Percentiles rank a stretch among this genome's conserved stretches.
Conservation (phyloP, 202 grass and related monocot genomes). For the Schoenoplectus triqueter region DNA sequence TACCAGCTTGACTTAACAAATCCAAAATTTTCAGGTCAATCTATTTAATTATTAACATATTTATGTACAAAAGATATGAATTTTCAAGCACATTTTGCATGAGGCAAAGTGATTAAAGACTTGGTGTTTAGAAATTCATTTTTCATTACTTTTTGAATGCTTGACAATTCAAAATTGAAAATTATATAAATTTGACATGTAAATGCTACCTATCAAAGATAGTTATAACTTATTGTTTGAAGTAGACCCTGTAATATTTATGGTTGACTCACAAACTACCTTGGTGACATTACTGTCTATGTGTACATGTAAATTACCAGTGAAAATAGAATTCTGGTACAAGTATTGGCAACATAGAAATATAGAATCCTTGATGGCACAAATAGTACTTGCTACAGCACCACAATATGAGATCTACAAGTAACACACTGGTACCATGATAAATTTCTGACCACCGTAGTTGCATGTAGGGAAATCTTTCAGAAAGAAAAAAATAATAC, state of each 20-base stretch:
- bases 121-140: background rate
- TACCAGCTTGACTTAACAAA: too few relatives aligned
- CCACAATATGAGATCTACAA: background rate
- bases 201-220: background rate
- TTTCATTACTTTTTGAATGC: background rate
- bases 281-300: background rate
- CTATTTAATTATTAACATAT: too few relatives aligned
- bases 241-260: background rate
- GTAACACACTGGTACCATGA: background rate
- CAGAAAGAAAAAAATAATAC: background rate
- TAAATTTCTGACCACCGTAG: constrained; percentile 5
- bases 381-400: background rate
- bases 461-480: background rate
- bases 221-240: background rate
- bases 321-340: background rate
- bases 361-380: background rate
- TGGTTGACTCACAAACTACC: background rate
- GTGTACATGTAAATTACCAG: background rate
- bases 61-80: too few relatives aligned
- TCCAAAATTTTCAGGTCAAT: too few relatives aligned
- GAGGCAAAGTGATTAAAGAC: too few relatives aligned
- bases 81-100: too few relatives aligned
- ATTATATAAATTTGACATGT: background rate
- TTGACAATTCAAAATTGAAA: background rate
- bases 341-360: background rate